Base-by-base conservation (phyloP, 73 alveolate species). In the Paramecium sexaurelia region DNA sequence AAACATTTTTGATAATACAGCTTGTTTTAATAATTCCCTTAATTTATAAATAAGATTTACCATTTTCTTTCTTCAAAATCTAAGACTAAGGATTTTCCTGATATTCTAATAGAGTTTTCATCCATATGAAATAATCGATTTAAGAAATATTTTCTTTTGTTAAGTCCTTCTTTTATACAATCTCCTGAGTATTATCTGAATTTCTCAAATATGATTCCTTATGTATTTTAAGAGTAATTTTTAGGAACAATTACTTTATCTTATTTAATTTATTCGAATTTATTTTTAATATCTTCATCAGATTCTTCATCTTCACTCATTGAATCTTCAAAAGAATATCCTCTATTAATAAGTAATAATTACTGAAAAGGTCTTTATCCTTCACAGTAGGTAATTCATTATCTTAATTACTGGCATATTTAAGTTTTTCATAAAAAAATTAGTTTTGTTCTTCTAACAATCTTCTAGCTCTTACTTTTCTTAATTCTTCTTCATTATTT, bases 41-140 rank as follows among this genome's bases (percentile, higher is more conserved):
- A 20, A 51, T 51, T 61, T 26, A 11, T 11, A 11, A 6, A 61
- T 61, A 61, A 61, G 9, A 3, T 2, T 26, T 61, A 61, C 86
- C 86, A 71, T 71, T 71, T 71, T 71, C 86, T 71, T 71, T 71
- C 86, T n/a, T 71, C 86, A n/a, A 35, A 71, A 71, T 71, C 86
- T 7, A 35, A 6, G 2, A 10, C 32, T 71, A 71, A 71, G 35
- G 86, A 33, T 35, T 71, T 71, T 8, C 86, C 86, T 33, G 57
- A 33, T 35, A 71, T 20, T 35, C 57, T 35, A 1, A 71, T 32
- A 11, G 86, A 71, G 35, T 71, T 71, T 71, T 71, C 86, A 71
- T 71, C 15, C 37, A 71, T 27, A 71, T 71, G 55, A 37, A 71
- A 71, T 1, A 71, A 7, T 33, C 86, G 17, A 32, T 71, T 33